Base-by-base conservation (phyloP, 1,139 yeast genomes). In the Pichia sp. region DNA sequence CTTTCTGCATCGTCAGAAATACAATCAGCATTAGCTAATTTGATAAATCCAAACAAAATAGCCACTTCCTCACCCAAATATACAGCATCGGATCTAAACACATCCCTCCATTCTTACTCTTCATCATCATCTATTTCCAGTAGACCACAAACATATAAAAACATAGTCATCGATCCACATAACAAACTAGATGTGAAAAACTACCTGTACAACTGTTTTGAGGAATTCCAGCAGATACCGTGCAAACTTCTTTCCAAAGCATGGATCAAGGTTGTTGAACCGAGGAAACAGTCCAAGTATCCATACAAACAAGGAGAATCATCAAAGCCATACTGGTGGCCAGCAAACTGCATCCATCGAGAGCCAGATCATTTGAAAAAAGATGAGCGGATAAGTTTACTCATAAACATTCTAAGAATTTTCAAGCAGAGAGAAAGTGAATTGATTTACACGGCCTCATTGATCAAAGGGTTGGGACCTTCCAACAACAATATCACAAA, bases 301-400 rank as follows among this genome's bases (percentile, higher is more conserved):
- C 93, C 93, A 0, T 86, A 86, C 64, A 84, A 80, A 53, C 61
- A 64, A 19, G 81, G 79, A 2, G 74, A 74, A 13, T 49, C 41
- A 0, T 61, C 79, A 9, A 78, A 72, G 56, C 93, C 93, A 0
- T 62, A 62, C 1, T 85, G 93, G 91, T 86, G 93, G 95, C 93
- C 93, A 0, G 42, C 42, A 0, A 51, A 58, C 18, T 79, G 83
- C 0, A 72, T 79, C 41, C 93, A 86, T 66, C 72, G 74, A 47
- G 93, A 86, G 60, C 93, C 93, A 0, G 93, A 86, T 64, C 90
- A 86, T 66, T 70, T 86, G 54, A 76, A 73, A 55, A 85, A 83
- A 62, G 67, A 67, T 1, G 83, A 81, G 56, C 68, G 95, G 52
- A 64, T 83, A 19, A 62, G 61, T 3, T 65, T 86, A 25, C 67